A percentile compares a stretch with the other conserved stretches of the same genome.
These are phyloP conservation scores for Cladophialophora psammophila DNA, from an alignment of 2,329 filamentous ascomycete species.

Conservation along the genomic window DNA sequence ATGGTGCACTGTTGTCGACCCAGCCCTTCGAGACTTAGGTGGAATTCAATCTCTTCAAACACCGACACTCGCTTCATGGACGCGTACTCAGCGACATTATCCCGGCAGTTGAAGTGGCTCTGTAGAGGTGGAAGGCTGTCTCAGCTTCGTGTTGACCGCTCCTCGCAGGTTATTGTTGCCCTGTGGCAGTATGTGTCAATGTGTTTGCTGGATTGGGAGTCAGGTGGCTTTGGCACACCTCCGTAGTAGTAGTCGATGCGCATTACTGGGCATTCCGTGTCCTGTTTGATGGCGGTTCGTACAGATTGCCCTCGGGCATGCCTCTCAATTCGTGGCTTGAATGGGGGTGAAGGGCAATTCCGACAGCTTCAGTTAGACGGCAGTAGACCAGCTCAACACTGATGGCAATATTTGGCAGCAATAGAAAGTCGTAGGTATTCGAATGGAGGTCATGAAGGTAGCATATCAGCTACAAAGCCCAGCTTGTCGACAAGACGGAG, in stretches of 20 bases:
- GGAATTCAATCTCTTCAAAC: conserved; percentile 2
- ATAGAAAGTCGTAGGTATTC: neutral
- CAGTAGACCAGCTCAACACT: neutral
- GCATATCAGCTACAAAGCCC: neutral
- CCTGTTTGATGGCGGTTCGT: neutral
- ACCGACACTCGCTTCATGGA: neutral
- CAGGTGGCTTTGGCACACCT: neutral
- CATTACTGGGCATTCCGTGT: neutral
- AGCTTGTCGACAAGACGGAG: neutral
- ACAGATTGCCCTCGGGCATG: neutral
- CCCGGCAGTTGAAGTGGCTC: neutral
- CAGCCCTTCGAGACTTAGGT: neutral
- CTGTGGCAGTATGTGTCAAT: neutral
- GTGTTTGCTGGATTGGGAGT: neutral
- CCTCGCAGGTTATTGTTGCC: neutral
- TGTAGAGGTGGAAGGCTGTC: neutral
- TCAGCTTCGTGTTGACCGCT: neutral
- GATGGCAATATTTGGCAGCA: neutral
- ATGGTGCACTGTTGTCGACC: conserved; percentile 1
- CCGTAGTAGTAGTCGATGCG: neutral
- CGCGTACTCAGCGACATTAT: neutral
- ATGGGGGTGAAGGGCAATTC: neutral
- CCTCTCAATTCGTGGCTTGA: neutral
- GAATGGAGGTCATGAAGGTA: neutral
- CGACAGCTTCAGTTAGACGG: neutral